Base-by-base conservation (phyloP, 192 early-diverging fungal species). In the Coemansia asiatica region DNA sequence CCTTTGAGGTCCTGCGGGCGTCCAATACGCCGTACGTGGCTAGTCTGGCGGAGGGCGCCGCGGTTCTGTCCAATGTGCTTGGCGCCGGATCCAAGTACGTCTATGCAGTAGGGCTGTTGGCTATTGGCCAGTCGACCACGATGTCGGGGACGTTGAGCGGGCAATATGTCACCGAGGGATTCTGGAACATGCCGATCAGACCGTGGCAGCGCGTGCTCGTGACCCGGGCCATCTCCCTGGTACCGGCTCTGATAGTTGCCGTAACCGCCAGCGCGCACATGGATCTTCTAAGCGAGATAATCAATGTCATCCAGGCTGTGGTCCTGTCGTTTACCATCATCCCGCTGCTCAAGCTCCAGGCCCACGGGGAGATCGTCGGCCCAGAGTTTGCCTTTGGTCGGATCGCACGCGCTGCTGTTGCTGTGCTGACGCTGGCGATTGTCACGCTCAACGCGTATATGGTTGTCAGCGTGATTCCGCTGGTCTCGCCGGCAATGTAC, bases 131-230 rank as follows among this genome's bases (percentile, higher is more conserved):
- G 83, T 88, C 83, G 44, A 90, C 90, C 2, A 92, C 93, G 10
- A 94, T 96, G 82, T 91, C 94, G 9, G 93, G 94, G 25, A 96
- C 94, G 12, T 72, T 96, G 59, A 92, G 92, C 9, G 94, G 94
- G 3, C 93, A 95, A 79, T 92, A 93, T 64, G 89, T 94, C 29
- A 92, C 93, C 56, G 90, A 95, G 61, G 93, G 93, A 6, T 96
- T 94, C 68, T 88, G 94, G 71, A 74, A 78, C 54, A 90, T 87
- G 54, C 73, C 81, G 19, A 80, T 89, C 38, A 89, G 88, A 62
- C 81, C 86, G 38, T 90, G 89, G 89, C 87, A 90, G 60, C 83
- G 89, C n/a, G 74, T 89, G 44, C 82, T 83, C 2, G 63, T 88
- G 36, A 89, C 88, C 10, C 82, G 87, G 26, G 73, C 75, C 21